These are phyloP conservation scores for Geotrichum phurueaensis DNA, from an alignment of 1,139 yeast genomes.

Conservation along the genomic window DNA sequence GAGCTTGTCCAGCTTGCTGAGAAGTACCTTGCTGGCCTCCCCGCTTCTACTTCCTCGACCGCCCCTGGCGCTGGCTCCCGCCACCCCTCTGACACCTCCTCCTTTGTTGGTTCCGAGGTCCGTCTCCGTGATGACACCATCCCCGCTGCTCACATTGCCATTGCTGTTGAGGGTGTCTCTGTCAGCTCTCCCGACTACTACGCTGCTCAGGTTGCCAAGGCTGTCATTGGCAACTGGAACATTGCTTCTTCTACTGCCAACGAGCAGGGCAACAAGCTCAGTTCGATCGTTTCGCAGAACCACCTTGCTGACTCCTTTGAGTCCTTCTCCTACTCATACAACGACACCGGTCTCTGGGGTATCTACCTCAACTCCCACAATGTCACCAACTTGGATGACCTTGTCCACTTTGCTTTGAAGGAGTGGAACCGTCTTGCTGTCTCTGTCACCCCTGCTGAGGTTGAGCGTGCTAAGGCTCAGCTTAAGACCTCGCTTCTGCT, in stretches of 20 bases:
- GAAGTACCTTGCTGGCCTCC: constrained; percentile 68
- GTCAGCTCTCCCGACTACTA: constrained; percentile 96
- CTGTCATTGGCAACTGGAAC: constrained; percentile 96
- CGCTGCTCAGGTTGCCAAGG: constrained; percentile 92
- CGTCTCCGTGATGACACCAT: constrained; percentile 74
- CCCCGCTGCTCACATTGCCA: constrained; percentile 86
- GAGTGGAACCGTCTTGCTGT: constrained; percentile 85
- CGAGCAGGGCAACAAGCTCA: constrained; percentile 79
- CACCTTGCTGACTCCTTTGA: constrained; percentile 86
- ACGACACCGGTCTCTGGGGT: constrained; percentile 97
- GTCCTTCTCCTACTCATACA: constrained; percentile 95
- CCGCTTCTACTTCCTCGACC: constrained; percentile 55
- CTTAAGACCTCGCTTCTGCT: constrained; percentile 83
- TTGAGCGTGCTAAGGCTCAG: constrained; percentile 90
- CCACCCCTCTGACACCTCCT: constrained; percentile 59
- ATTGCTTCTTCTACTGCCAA: constrained; percentile 85
- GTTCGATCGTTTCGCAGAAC: constrained; percentile 67
- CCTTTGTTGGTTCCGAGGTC: constrained; percentile 79
- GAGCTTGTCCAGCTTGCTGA: constrained; percentile 72
- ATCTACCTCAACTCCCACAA: constrained; percentile 82
- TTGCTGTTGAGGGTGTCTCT: constrained; percentile 95
- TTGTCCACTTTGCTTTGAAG: constrained; percentile 65
- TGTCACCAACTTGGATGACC: constrained; percentile 56
- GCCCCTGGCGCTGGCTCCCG: constrained; percentile 67
- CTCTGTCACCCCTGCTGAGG: constrained; percentile 82